A percentile compares a stretch with the other conserved stretches of the same genome.
phyloP scores from a whole-genome alignment of 1,284 basidiomycete genomes.

The Ceratorhiza oryzae-sativae region DNA sequence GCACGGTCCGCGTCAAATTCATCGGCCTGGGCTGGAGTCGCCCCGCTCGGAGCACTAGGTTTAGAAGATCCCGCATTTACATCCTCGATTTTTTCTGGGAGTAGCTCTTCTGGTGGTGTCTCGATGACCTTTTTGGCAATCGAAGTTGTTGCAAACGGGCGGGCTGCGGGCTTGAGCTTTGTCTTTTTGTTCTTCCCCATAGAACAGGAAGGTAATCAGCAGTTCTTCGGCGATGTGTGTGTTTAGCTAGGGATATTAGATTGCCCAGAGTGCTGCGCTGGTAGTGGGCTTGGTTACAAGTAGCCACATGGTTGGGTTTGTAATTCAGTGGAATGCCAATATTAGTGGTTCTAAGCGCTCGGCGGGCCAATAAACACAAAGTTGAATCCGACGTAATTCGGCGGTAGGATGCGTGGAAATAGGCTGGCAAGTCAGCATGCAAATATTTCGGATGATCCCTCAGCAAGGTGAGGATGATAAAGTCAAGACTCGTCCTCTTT shows the following conservation, averaged over 20 bases:
- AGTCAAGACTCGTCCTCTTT: too few species aligned
- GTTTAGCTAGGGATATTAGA: too few species aligned
- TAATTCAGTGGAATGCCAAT: neutral
- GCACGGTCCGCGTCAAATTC: slow-evolving; percentile 16
- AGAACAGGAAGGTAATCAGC: neutral
- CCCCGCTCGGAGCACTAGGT: slow-evolving; percentile 34
- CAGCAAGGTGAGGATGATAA: too few species aligned
- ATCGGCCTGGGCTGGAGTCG: slow-evolving; percentile 45
- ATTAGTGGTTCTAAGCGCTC: neutral
- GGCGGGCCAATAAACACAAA: too few species aligned
- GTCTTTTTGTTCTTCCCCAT: slow-evolving; percentile 92
- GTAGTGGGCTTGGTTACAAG: neutral
- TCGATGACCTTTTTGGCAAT: slow-evolving; percentile 76
- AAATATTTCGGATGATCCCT: too few species aligned
- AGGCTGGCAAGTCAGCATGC: too few species aligned
- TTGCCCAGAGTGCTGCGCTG: neutral
- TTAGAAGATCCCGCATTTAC: slow-evolving; percentile 41
- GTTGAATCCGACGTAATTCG: too few species aligned
- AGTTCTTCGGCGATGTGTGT: neutral
- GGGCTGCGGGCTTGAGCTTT: slow-evolving; percentile 74
- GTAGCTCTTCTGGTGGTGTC: slow-evolving; percentile 49
- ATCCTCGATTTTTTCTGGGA: slow-evolving; percentile 45
- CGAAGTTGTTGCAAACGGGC: slow-evolving; percentile 89
- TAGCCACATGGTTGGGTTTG: neutral
- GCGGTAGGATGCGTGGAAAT: too few species aligned